Percentiles rank a stretch among this genome's conserved stretches.
These are phyloP conservation scores for Coffea eugenioides DNA, from an alignment of 257 asterid genomes.

Conservation along the genomic window DNA sequence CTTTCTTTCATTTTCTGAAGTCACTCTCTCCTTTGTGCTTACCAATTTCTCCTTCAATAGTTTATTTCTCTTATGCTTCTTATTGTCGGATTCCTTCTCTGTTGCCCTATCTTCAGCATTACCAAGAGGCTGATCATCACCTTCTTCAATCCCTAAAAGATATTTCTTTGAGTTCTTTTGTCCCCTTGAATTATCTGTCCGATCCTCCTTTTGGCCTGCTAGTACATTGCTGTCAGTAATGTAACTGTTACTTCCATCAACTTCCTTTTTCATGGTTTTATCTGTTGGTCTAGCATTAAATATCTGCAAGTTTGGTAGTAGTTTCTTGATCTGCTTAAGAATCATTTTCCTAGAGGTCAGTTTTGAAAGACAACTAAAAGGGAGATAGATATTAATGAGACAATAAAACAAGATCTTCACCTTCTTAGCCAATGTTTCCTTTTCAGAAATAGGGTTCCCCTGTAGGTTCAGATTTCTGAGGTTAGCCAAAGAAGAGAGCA, in stretches of 20 bases:
- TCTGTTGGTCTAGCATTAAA: conserved; percentile 63
- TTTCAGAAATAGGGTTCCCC: conserved; percentile 85
- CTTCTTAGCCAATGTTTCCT: conserved; percentile 57
- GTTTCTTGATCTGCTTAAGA: conserved; percentile 61
- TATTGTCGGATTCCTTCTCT: conserved; percentile 21
- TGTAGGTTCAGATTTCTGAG: conserved; percentile 80
- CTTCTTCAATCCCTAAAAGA: conserved; percentile 15
- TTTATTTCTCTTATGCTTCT: conserved; percentile 31
- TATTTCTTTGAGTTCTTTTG: conserved; percentile 28
- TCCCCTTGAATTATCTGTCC: conserved; percentile 14
- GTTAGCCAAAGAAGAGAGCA: conserved; percentile 59
- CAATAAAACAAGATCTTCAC: conserved; percentile 33
- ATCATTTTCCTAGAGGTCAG: conserved; percentile 13
- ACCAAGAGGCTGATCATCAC: conserved; percentile 22
- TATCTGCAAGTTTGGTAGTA: conserved; percentile 60
- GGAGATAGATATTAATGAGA: neutral
- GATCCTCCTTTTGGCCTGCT: conserved; percentile 14
- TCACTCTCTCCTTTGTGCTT: conserved; percentile 18
- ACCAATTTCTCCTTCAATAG: conserved; percentile 24
- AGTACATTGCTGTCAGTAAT: conserved; percentile 15
- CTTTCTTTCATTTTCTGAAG: conserved; percentile 33
- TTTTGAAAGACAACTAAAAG: neutral
- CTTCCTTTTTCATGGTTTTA: conserved; percentile 41
- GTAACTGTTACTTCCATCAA: conserved; percentile 23
- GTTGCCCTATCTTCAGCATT: conserved; percentile 20